A percentile compares a stretch with the other conserved stretches of the same genome.
Conservation (phyloP, 2,329 filamentous ascomycete genomes). For the Alternaria conjuncta region DNA sequence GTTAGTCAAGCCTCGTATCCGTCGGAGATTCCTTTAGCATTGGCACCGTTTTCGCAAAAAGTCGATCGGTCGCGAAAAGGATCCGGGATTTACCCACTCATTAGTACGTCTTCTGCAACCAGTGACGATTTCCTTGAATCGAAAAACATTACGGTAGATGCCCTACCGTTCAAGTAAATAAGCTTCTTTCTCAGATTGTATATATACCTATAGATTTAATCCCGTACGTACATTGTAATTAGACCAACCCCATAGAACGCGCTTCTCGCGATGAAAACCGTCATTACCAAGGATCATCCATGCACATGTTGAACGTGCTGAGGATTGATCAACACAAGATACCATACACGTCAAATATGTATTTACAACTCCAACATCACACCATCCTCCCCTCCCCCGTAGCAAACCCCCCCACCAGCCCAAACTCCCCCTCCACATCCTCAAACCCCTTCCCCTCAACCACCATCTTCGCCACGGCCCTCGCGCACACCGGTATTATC, state of each 20-base stretch:
- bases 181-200: not conserved
- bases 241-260: not conserved
- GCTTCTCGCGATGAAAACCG: constrained; percentile 1
- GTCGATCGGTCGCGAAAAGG: constrained; percentile 18
- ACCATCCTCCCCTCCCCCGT: not conserved
- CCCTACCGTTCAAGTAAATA: not conserved
- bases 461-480: not conserved
- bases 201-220: not conserved
- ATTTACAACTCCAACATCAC: no score
- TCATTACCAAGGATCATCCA: not conserved
- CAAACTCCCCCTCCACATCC: not conserved
- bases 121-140: not conserved
- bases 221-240: not conserved
- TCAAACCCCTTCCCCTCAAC: not conserved
- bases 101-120: constrained; percentile 9
- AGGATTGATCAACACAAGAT: not conserved
- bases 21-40: constrained; percentile 32
- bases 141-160: not conserved
- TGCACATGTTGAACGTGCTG: not conserved
- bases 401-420: not conserved
- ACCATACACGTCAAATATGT: no score
- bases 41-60: constrained; percentile 13
- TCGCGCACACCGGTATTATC: not conserved
- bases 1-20: constrained; percentile 52
- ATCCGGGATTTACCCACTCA: constrained; percentile 50